Evolutionary conservation across 176 grass and related monocot genomes (phyloP), one percentile per base, ranked within the genome.

Genomic region (Carex kokanica): DNA sequence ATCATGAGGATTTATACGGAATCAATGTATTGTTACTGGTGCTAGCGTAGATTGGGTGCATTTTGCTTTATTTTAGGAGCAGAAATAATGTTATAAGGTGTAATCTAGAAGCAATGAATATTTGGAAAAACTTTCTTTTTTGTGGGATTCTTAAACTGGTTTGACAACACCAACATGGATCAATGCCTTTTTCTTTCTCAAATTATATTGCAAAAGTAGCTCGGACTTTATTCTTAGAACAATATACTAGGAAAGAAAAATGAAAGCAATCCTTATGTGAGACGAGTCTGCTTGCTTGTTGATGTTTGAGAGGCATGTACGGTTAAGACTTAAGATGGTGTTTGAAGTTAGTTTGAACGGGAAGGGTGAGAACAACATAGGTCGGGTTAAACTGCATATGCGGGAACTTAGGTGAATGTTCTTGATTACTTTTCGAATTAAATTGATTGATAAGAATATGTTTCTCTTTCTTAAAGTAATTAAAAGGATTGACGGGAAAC

Each of bases 71-170:
- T 78, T 55, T 17, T 77, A 77, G 49, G 72, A 78, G 14, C 25
- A 78, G 49, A 56, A 45, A 78, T 78, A 78, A 78, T 27, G 73
- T 78, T 51, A 56, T 78, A 78, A 78, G 51, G 73, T 78, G 73
- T 56, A 78, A 56, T 56, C 51, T 54, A 56, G 24, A 56, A 56
- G 73, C 25, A 78, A 78, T 34, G 47, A 56, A 78, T 55, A 16
- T 77, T 55, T 77, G 73, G 45, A 14, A 75, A 75, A 77, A 25
- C 24, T 49, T 49, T 31, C 2, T 31, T 75, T 75, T 45, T 54
- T 68, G 11, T 38, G 31, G 6, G 20, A 51, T n/a, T 74, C 49
- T 32, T 56, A 15, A 77, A 32, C 45, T 8, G 25, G 24, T 56
- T 25, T 54, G 47, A 77, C 6, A 54, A 32, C 21, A 49, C 49